These are phyloP conservation scores for Ophiosphaerella korrae DNA, from an alignment of 2,329 filamentous ascomycete genomes.

Conservation along the genomic window DNA sequence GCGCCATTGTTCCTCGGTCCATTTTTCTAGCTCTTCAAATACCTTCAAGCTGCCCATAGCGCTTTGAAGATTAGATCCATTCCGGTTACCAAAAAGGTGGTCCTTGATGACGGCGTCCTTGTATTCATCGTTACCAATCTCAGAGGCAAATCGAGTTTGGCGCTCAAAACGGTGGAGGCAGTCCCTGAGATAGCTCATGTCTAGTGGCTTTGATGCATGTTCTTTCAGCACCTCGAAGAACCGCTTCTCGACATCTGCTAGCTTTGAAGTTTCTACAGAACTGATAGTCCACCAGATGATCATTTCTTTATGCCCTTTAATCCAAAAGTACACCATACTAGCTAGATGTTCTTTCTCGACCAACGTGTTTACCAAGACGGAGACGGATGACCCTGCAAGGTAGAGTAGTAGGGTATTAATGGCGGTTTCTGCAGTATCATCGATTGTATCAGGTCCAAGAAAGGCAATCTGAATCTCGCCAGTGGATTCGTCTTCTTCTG, in stretches of 20 bases:
- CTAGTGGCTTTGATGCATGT: constrained; percentile 77
- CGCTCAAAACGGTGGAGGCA: constrained; percentile 82
- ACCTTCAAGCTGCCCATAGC: constrained; percentile 52
- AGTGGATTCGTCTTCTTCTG: constrained; percentile 92
- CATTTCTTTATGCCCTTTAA: constrained; percentile 78
- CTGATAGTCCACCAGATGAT: constrained; percentile 86
- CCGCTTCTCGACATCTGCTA: constrained; percentile 81
- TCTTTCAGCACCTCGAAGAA: constrained; percentile 84
- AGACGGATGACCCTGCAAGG: constrained; percentile 89
- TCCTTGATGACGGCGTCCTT: constrained; percentile 86
- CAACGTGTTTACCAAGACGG: constrained; percentile 85
- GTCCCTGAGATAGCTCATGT: constrained; percentile 88
- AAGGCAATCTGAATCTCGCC: constrained; percentile 87
- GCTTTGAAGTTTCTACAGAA: constrained; percentile 83
- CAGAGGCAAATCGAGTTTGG: constrained; percentile 81
- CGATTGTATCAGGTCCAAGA: constrained; percentile 81
- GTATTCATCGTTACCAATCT: constrained; percentile 81
- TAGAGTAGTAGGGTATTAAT: constrained; percentile 83
- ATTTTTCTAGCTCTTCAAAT: constrained; percentile 72
- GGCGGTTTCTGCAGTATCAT: constrained; percentile 67
- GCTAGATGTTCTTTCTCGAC: constrained; percentile 93
- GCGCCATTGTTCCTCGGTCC: constrained; percentile 85
- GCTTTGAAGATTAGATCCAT: constrained; percentile 63
- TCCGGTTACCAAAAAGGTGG: constrained; percentile 84
- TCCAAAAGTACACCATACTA: constrained; percentile 80